Conservation (phyloP, 768 basidiomycete species). For the Termitomyces sp. region DNA sequence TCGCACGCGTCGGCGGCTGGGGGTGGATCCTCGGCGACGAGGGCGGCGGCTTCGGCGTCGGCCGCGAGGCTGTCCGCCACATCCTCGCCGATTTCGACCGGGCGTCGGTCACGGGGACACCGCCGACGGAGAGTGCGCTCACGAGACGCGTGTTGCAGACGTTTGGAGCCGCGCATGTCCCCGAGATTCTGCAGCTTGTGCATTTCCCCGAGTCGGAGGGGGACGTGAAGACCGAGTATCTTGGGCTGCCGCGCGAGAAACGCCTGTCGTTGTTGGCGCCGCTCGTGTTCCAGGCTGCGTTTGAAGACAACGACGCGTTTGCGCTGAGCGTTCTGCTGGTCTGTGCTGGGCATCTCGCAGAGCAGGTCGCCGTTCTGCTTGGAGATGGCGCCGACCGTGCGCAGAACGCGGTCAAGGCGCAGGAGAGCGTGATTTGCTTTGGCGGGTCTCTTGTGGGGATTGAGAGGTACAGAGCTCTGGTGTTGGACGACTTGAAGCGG, state of each 20-base stretch:
- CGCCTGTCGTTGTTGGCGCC: constrained; percentile 71
- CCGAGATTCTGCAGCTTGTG: constrained; percentile 60
- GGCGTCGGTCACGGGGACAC: constrained; percentile 31
- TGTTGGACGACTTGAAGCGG: constrained; percentile 42
- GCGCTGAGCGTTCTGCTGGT: constrained; percentile 53
- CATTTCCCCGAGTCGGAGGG: constrained; percentile 49
- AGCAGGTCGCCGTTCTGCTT: constrained; percentile 51
- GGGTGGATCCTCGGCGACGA: constrained; percentile 85
- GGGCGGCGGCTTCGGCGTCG: constrained; percentile 77
- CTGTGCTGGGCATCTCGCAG: constrained; percentile 49
- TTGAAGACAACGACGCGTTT: constrained; percentile 59
- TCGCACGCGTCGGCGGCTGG: constrained; percentile 74
- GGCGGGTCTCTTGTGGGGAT: constrained; percentile 76
- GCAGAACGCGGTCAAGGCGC: constrained; percentile 39
- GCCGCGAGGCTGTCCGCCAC: constrained; percentile 67
- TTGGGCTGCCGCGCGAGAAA: constrained; percentile 51
- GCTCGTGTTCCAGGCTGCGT: constrained; percentile 73
- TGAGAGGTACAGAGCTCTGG: constrained; percentile 33
- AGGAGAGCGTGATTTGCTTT: constrained; percentile 61
- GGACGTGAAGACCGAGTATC: constrained; percentile 14
- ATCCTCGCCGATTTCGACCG: constrained; percentile 53
- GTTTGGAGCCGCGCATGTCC: constrained; percentile 51
- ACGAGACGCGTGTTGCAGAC: constrained; percentile 40
- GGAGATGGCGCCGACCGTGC: constrained; percentile 10
- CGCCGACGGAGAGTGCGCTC: constrained; percentile 31